These are phyloP conservation scores for Beauveria medogensis DNA, from an alignment of 2,329 filamentous ascomycete species.

Conservation along the genomic window DNA sequence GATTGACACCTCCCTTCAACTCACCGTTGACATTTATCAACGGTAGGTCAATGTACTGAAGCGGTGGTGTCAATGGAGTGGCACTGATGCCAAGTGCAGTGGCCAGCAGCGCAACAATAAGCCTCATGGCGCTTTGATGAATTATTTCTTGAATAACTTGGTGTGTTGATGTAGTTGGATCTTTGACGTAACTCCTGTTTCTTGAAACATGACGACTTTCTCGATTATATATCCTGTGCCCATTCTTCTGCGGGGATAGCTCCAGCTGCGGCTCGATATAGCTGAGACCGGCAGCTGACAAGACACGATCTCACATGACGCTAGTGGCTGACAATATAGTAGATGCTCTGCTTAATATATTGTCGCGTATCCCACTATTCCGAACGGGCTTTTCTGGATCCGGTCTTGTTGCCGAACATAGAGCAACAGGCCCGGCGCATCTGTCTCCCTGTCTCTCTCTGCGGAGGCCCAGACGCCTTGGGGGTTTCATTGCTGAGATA, in stretches of 20 bases:
- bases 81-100: neutral
- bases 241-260: neutral
- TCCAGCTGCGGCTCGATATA: neutral
- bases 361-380: neutral
- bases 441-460: neutral
- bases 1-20: neutral
- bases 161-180: neutral
- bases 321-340: neutral
- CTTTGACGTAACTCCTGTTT: neutral
- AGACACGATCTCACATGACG: neutral
- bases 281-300: neutral
- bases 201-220: neutral
- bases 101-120: neutral
- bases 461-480: too few relatives aligned
- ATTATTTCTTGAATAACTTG: too few relatives aligned
- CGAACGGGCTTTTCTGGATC: too few relatives aligned
- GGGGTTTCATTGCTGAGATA: neutral
- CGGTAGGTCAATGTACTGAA: slow-evolving; percentile 2
- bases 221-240: neutral
- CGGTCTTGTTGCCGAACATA: neutral
- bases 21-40: slow-evolving; percentile 2
- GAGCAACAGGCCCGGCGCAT: neutral
- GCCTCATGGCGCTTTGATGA: neutral
- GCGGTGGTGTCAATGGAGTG: neutral
- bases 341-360: neutral